Evolutionary conservation across 176 grass and related monocot species (phyloP), one percentile per base, ranked within the genome.

Genomic region (Ananas comosus): DNA sequence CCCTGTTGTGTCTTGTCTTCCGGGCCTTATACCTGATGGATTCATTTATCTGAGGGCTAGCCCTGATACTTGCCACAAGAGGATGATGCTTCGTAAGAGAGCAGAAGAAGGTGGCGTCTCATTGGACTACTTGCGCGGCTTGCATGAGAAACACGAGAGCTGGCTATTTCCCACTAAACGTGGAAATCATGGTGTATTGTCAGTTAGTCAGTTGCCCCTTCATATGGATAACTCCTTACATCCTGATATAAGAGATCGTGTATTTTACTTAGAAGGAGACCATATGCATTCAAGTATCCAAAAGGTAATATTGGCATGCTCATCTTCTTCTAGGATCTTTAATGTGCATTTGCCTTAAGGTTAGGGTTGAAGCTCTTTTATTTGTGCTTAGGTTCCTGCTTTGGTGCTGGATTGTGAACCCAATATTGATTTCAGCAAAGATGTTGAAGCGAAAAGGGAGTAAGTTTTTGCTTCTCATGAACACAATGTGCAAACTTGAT

Each of bases 101-200:
- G 27, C 82, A 80, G 90, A 99, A 72, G 95, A 99, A 93, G 85
- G 85, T 69, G 82, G 85, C 73, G 95, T 99, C 66, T 83, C 65
- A 48, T 75, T 99, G 65, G 90, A 99, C 16, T 99, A 99, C 68
- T 68, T 94, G 77, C 83, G 65, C 86, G 90, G 87, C 53, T 75
- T 99, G 69, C 95, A 94, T 78, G 90, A 99, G 85, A 99, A 99
- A 72, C 95, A 99, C 70, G 90, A 99, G 87, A 91, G 80, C 29
- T 99, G 90, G 95, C 63, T 99, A 21, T 85, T 88, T 63, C 94
- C 94, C 83, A 75, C 78, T 0, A 74, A 94, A 82, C 75, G 70
- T 42, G 70, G 66, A 56, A 82, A 78, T 6, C 51, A 72, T 73
- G 90, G 80, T 70, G 64, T 94, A 2, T 73, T 94, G 66, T 91